These are phyloP conservation scores for Cercospora beticola DNA, from an alignment of 2,329 filamentous ascomycete species.

Conservation along the genomic window DNA sequence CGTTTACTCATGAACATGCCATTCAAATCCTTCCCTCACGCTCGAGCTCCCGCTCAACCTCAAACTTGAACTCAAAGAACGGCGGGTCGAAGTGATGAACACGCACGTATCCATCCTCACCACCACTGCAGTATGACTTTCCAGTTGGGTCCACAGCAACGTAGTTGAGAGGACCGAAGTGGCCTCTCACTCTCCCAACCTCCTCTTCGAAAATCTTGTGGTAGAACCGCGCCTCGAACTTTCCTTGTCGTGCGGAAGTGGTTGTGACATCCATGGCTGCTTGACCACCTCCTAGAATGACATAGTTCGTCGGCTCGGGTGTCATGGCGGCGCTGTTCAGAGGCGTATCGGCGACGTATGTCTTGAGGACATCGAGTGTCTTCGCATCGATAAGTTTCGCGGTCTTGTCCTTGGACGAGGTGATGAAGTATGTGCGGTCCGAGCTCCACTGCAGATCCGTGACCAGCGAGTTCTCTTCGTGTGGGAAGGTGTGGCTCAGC, in stretches of 20 bases:
- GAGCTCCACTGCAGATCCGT: slow-evolving; percentile 93
- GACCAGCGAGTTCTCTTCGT: slow-evolving; percentile 80
- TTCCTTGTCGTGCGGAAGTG: slow-evolving; percentile 89
- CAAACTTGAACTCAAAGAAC: slow-evolving; percentile 98
- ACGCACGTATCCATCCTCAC: slow-evolving; percentile 97
- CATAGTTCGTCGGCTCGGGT: slow-evolving; percentile 95
- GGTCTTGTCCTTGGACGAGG: slow-evolving; percentile 95
- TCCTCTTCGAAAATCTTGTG: slow-evolving; percentile 99
- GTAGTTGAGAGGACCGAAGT: slow-evolving; percentile 96
- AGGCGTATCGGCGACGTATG: slow-evolving; percentile 86
- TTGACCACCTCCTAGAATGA: slow-evolving; percentile 96
- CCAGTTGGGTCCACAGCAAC: slow-evolving; percentile 90
- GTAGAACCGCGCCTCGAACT: slow-evolving; percentile 99
- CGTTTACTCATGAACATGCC: slow-evolving; percentile 19
- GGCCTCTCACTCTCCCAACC: slow-evolving; percentile 92
- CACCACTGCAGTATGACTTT: slow-evolving; percentile 89
- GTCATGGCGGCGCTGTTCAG: slow-evolving; percentile 95
- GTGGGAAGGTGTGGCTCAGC: slow-evolving; percentile 75
- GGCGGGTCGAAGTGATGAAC: slow-evolving; percentile 98
- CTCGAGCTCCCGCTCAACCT: slow-evolving; percentile 83
- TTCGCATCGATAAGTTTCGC: slow-evolving; percentile 86
- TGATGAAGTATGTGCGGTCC: slow-evolving; percentile 98
- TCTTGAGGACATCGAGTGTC: slow-evolving; percentile 90
- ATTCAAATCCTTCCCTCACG: slow-evolving; percentile 26
- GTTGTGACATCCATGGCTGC: slow-evolving; percentile 98